Conservation (phyloP, 1,284 basidiomycete genomes). For the Lignosus rhinocerotis region DNA sequence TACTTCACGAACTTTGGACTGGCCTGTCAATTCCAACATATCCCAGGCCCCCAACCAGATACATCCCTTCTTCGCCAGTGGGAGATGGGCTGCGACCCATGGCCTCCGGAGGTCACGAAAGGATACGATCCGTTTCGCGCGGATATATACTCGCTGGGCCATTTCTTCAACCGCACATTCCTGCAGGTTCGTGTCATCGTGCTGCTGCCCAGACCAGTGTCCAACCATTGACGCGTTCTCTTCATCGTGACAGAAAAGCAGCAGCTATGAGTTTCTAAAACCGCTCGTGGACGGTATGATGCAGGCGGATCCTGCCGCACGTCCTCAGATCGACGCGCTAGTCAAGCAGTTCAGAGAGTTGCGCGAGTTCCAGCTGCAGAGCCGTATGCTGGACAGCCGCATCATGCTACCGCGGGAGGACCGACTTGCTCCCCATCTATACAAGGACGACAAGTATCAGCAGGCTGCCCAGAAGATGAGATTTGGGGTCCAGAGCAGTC, state of each 20-base stretch:
- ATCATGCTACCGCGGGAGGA: not conserved
- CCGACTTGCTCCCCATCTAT: not conserved
- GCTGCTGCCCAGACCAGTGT: too few species aligned
- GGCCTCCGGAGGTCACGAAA: not conserved
- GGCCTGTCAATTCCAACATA: not conserved
- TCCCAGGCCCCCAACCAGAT: too few species aligned
- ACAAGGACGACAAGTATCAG: not conserved
- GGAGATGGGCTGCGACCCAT: not conserved
- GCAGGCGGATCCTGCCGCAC: not conserved
- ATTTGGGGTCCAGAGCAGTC: not conserved
- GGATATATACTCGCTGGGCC: not conserved
- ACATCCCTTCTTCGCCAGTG: not conserved
- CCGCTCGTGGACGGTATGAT: not conserved
- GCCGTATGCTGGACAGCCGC: too few species aligned
- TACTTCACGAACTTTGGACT: constrained; percentile 37
- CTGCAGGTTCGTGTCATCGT: not conserved
- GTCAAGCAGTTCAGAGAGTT: not conserved
- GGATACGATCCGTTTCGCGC: not conserved
- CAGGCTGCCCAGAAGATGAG: not conserved
- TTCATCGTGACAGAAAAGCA: not conserved
- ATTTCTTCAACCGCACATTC: not conserved
- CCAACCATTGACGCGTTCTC: not conserved
- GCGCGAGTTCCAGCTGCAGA: not conserved
- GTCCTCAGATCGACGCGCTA: not conserved
- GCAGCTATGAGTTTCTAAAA: not conserved